Percentiles rank a stretch among this genome's conserved stretches.
Conservation (phyloP, 306 rosid species). For the Chamaecrista fasciculata region DNA sequence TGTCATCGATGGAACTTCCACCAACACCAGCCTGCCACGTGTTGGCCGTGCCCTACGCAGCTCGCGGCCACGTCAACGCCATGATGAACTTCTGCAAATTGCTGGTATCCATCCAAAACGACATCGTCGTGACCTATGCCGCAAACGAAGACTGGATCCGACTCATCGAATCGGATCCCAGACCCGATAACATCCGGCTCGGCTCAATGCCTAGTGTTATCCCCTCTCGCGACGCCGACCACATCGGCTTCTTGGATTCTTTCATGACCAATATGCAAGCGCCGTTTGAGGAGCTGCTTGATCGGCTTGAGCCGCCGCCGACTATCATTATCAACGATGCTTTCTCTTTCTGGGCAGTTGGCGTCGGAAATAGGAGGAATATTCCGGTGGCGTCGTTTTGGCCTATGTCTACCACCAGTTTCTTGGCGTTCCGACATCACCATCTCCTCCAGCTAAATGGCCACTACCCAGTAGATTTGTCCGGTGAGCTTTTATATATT, state of each 20-base stretch:
- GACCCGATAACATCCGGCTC: conserved; percentile 38
- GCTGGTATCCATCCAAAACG: conserved; percentile 21
- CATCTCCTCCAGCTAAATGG: conserved; percentile 23
- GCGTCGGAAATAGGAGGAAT: conserved; percentile 33
- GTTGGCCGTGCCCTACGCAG: conserved; percentile 50
- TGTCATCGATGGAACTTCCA: conserved; percentile 24
- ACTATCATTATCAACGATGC: conserved; percentile 31
- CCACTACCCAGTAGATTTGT: no score
- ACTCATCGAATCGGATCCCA: conserved; percentile 37
- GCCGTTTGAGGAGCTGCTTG: conserved; percentile 48
- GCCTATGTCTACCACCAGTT: conserved; percentile 41
- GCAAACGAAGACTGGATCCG: conserved; percentile 56
- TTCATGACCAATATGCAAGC: conserved; percentile 42
- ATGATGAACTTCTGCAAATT: conserved; percentile 63
- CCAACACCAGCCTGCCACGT: conserved; percentile 25
- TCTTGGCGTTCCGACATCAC: conserved; percentile 26
- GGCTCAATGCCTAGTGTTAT: conserved; percentile 50
- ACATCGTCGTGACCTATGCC: conserved; percentile 42
- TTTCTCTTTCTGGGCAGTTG: conserved; percentile 34
- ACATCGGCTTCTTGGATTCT: conserved; percentile 31
- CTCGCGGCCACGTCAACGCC: conserved; percentile 60
- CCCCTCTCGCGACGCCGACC: conserved; percentile 34
- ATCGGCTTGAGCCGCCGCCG: conserved; percentile 37
- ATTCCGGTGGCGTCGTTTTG: conserved; percentile 46
- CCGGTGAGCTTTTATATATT: no score